Base-by-base conservation (phyloP, 345 rosid genomes). In the Sisymbrium altissimum region DNA sequence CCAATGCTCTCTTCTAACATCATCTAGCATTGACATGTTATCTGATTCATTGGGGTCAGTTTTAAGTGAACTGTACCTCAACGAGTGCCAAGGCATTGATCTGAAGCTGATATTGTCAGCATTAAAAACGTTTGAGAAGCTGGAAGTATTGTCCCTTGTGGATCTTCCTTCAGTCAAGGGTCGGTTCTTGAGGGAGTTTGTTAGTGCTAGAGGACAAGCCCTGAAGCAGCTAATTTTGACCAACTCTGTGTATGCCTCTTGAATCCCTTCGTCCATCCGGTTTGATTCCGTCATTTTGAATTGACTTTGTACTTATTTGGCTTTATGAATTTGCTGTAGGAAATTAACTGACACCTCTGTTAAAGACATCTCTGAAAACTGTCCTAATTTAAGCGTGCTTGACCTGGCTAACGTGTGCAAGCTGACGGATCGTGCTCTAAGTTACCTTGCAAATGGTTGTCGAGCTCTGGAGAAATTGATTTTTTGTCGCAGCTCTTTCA, bases 381-480 rank as follows among this genome's bases (percentile, higher is more conserved):
- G 99, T 75, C 77, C 88, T 12, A 68, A 77, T 30, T 78, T 95
- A 71, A 39, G 61, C 43, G 72, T 90, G 18, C 91, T 95, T 49
- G 86, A 87, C 79, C 64, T 95, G 70, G 86, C 80, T 49, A 87
- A 88, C 64, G 68, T 92, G 78, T 68, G 63, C 79, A 86, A 90
- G 64, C 80, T 95, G 84, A 91, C 97, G 5, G 97, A 95, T 82
- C 83, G 81, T 68, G 49, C 97, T 50, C 46, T 95, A 68, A 92
- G 87, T 54, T 84, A 83, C 80, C 96, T 95, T 80, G 89, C 96
- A 40, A 92, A 85, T 85, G 92, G 92, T 48, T 87, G 92, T 71
- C 87, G 18, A 48, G 72, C 76, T 30, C 74, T 95, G 14, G 83
- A 85, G 70, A 84, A 77, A 29, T 77, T 95, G 62, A 81, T 81